Conservation (phyloP, 2,329 filamentous ascomycete genomes). For the Alternaria viburni region DNA sequence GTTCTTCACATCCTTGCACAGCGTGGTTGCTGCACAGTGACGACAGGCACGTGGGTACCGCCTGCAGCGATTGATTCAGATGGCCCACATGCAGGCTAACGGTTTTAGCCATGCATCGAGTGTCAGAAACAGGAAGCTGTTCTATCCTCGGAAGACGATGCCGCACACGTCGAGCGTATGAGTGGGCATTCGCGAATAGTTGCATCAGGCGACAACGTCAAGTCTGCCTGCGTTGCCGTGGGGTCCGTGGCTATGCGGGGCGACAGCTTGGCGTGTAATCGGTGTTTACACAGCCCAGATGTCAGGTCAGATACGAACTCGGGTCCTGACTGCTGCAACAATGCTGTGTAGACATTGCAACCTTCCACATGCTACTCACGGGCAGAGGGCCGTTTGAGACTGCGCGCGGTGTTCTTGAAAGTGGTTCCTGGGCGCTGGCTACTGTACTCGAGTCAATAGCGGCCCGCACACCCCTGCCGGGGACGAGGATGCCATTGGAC, state of each 20-base stretch:
- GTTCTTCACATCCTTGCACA: neutral
- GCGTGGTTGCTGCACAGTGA: constrained; percentile 8
- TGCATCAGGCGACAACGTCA: constrained; percentile 7
- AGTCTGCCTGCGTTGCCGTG: constrained; percentile 1
- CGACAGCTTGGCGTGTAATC: neutral
- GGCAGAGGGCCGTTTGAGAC: neutral
- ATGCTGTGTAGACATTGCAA: neutral
- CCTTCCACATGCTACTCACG: neutral
- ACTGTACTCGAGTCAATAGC: constrained; percentile 6
- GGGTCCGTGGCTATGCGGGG: constrained; percentile 9
- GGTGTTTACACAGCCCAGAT: neutral
- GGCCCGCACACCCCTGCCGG: constrained; percentile 15
- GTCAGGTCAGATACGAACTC: neutral
- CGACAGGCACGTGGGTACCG: constrained; percentile 1
- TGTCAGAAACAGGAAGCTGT: neutral
- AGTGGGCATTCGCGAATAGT: constrained; percentile 4
- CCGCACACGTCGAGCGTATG: neutral
- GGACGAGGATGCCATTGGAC: constrained; percentile 3
- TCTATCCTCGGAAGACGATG: constrained; percentile 1
- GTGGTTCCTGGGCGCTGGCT: constrained; percentile 2
- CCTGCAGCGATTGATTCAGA: neutral
- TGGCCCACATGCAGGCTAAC: neutral
- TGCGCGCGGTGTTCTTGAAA: neutral
- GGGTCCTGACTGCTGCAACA: neutral
- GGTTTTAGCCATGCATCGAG: neutral